These are phyloP conservation scores for Hibiscus trionum DNA, from an alignment of 345 rosid species.

Conservation along the genomic window DNA sequence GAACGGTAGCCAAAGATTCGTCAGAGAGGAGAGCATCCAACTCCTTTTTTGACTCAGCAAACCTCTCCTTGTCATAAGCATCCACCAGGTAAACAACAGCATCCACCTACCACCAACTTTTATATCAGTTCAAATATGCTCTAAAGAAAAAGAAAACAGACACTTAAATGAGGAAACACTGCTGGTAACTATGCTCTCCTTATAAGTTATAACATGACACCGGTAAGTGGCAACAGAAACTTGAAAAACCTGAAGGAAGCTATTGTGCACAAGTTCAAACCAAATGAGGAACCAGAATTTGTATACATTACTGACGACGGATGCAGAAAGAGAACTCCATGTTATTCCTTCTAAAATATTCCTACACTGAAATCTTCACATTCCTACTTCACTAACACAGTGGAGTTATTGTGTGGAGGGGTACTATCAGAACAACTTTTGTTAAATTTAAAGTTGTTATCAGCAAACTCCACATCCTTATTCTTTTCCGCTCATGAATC, in stretches of 20 bases:
- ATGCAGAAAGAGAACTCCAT: no score
- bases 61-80: not conserved
- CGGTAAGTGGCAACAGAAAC: not conserved
- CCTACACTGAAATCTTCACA: no score
- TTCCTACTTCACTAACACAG: not conserved
- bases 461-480: not conserved
- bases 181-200: not conserved
- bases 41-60: not conserved
- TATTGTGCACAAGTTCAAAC: not conserved
- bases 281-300: not conserved
- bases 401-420: not conserved
- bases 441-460: not conserved
- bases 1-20: not conserved
- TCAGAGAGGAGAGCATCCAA: not conserved
- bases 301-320: not conserved
- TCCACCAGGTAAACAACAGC: not conserved
- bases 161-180: not conserved
- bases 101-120: not conserved
- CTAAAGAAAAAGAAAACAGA: not conserved
- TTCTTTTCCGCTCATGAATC: not conserved
- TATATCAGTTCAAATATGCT: not conserved
- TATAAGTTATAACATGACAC: no score
- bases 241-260: not conserved
- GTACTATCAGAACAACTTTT: not conserved
- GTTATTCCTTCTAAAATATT: no score